Base-by-base conservation (phyloP, 306 rosid species). In the Trichosanthes cucumerina region DNA sequence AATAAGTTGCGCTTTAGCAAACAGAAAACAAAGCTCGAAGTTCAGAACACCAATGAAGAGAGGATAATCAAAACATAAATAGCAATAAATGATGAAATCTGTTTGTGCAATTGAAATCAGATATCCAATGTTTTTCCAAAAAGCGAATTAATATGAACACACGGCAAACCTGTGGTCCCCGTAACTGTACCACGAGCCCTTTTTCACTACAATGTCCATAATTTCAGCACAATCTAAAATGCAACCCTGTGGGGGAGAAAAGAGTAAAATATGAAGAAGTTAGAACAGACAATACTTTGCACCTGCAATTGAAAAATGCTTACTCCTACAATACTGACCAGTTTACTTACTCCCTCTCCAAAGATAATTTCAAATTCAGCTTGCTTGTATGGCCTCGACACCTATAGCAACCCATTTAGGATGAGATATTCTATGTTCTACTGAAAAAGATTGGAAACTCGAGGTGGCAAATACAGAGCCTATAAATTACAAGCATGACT, bases 161-260 rank as follows among this genome's bases (percentile, higher is more conserved):
- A 57, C 18, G 56, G 83, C 81, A 81, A 85, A 95, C 98, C 98
- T 87, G 58, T 95, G 97, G 60, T 95, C 97, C 69, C 92, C 96
- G 56, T 87, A 95, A 85, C 97, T 92, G 81, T 95, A 95, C 98
- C 98, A 95, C 81, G 98, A 89, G 31, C 97, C 98, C 87, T 92
- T 95, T 84, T 86, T 95, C 71, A 83, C 80, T 81, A 95, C 85
- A 68, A 95, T 81, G 60, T 92, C 97, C 93, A 91, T 83, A 46
- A 84, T 81, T 88, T 95, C 98, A 65, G 97, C 98, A 86, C 97
- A 95, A 87, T 95, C 98, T 85, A 95, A 87, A 82, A 95, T 79
- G 86, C 98, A 95, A 41, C 97, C 98, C 98, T 95, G 96, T 80
- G 50, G 58, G n/a, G 0, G 4, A 82, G 74, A 81, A 75, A 79